These are phyloP conservation scores for Sutorius australiensis DNA, from an alignment of 768 basidiomycete species.

Conservation along the genomic window DNA sequence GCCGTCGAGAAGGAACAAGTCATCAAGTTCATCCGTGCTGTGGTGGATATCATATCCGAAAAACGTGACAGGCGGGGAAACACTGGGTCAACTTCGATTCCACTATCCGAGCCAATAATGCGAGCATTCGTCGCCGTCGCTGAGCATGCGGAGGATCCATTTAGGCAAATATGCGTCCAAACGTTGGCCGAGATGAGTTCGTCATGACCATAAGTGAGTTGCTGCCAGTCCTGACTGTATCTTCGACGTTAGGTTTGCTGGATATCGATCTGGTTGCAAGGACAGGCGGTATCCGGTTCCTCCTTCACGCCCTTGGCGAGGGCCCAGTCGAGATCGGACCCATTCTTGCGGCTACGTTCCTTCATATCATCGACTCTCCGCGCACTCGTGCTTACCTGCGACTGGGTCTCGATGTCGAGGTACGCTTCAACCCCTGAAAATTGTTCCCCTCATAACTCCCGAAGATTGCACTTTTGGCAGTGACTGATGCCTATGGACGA, in stretches of 20 bases:
- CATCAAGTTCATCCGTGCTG: conserved; percentile 80
- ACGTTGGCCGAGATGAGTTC: conserved; percentile 87
- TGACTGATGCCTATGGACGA: conserved; percentile 92
- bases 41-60: conserved; percentile 73
- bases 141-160: conserved; percentile 88
- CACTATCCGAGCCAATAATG: conserved; percentile 72
- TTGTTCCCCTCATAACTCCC: not conserved
- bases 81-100: conserved; percentile 44
- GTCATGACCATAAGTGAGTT: conserved; percentile 26
- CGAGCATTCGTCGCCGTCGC: conserved; percentile 91
- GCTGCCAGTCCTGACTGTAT: conserved; percentile 9
- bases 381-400: conserved; percentile 72
- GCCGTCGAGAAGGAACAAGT: conserved; percentile 88
- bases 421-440: conserved; percentile 30
- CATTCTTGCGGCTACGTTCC: conserved; percentile 72
- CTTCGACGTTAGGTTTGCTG: conserved; percentile 60
- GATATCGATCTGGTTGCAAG: conserved; percentile 79
- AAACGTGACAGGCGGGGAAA: conserved; percentile 41
- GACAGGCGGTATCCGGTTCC: conserved; percentile 80
- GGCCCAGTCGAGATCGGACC: conserved; percentile 81
- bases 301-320: conserved; percentile 86
- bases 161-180: conserved; percentile 76
- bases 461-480: conserved; percentile 80
- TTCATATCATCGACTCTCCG: conserved; percentile 84
- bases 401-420: conserved; percentile 88